Evolutionary conservation across 2,329 filamentous ascomycete genomes (phyloP), one percentile per base, ranked within the genome.

Genomic region (Neonectria hederae): DNA sequence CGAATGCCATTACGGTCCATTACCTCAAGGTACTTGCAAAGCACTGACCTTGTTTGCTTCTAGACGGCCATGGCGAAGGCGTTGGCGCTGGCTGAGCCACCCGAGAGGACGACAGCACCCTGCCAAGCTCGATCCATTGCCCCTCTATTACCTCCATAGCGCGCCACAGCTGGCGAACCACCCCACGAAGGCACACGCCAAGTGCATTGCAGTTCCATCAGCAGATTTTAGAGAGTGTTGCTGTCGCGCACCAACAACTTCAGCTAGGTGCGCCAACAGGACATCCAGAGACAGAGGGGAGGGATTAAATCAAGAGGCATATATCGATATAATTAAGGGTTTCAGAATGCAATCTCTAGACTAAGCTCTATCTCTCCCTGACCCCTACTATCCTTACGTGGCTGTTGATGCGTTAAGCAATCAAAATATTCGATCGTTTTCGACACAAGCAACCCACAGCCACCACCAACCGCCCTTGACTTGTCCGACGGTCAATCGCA

Each of bases 81-180:
- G 22, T 11, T 46, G 42, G 42, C 17, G 32, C 22, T 53, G 42
- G 63, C 71, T 72, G 62, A 73, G 71, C 71, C 71, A 73, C 71
- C 53, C 32, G 13, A 38, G 30, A 28, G 28, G 59, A 71, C 69
- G 71, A 73, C 69, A 69, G 73, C 59, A 40, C 28, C 21, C 54
- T 54, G 48, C 54, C 43, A 52, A 17, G 22, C 22, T 49, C 55
- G 49, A 63, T 70, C 51, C 69, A 26, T 21, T 32, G 48, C n/a
- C 28, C 48, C 48, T 30, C 46, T 32, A n/a, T 14, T n/a, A n/a
- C 10, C 28, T 21, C 10, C 28, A 21, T 35, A 13, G 54, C 43
- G 54, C 60, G 60, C 60, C 60, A 63, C 60, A 55, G 43, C 19
- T 52, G 22, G 57, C 42, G 57, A 60, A 60, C 57, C 57, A 52